Conservation (phyloP, 495 filamentous ascomycete genomes). For the Hyaloscypha bicolor region DNA sequence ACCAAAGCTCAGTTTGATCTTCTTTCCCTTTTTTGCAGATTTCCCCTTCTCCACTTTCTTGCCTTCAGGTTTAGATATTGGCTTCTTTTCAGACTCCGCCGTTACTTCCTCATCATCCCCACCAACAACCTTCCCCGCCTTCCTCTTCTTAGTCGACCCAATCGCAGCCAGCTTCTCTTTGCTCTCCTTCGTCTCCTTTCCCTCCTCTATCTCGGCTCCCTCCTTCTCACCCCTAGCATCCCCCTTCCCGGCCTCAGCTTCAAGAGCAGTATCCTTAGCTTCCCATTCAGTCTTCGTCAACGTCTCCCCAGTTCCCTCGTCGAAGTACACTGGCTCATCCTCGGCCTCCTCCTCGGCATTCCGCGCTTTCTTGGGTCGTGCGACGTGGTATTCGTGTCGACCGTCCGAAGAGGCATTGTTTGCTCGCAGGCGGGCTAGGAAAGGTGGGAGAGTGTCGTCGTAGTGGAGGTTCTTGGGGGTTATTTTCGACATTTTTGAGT, state of each 20-base stretch:
- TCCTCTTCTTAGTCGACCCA: constrained; percentile 50
- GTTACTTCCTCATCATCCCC: constrained; percentile 26
- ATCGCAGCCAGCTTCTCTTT: constrained; percentile 41
- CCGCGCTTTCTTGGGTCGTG: constrained; percentile 33
- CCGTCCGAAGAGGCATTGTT: constrained; percentile 36
- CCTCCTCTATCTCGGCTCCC: constrained; percentile 14
- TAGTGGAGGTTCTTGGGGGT: constrained; percentile 57
- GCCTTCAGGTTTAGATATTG: constrained; percentile 13
- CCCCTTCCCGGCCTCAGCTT: constrained; percentile 12
- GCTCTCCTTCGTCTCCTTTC: constrained; percentile 21
- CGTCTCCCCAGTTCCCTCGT: constrained; percentile 39
- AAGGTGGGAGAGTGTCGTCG: constrained; percentile 51
- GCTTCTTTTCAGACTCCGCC: constrained; percentile 12
- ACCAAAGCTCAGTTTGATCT: constrained; percentile 61
- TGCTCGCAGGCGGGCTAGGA: constrained; percentile 53
- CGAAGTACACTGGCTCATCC: constrained; percentile 43
- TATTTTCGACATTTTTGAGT: constrained; percentile 40
- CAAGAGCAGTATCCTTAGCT: constrained; percentile 18
- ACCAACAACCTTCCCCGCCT: constrained; percentile 49
- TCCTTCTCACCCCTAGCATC: constrained; percentile 13
- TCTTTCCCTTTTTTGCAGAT: constrained; percentile 51
- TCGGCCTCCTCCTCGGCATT: constrained; percentile 34
- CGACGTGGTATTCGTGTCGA: constrained; percentile 33
- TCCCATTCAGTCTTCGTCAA: constrained; percentile 41
- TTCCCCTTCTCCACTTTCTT: constrained; percentile 36